Base-by-base conservation (phyloP, 108 stramenopile genomes). In the Thalassiosira profunda region DNA sequence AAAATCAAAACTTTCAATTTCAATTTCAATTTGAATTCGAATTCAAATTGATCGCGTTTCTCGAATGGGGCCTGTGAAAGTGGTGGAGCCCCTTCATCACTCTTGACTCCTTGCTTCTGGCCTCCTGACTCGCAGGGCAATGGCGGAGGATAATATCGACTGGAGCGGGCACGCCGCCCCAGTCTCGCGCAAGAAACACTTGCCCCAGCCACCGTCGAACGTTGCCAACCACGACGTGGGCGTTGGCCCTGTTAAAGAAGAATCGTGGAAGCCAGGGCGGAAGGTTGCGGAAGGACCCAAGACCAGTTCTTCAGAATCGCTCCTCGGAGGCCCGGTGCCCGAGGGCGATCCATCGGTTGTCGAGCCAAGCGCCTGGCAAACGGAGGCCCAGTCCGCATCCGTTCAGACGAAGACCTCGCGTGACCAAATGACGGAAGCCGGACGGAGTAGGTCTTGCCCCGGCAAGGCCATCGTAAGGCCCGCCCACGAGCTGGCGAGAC, bases 101-200 rank as follows among this genome's bases (percentile, higher is more conserved):
- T n/a, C n/a, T n/a, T n/a, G n/a, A n/a, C n/a, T n/a, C n/a, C n/a
- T n/a, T n/a, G n/a, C n/a, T n/a, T n/a, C n/a, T n/a, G n/a, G n/a
- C n/a, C n/a, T n/a, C n/a, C n/a, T n/a, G n/a, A n/a, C n/a, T n/a
- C n/a, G n/a, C n/a, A 48, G 41, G 71, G 31, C 2, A 8, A 52
- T 3, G 35, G 26, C 6, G 63, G 33, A 11, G 68, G 30, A 17
- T 57, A 43, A 76, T 51, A 79, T 79, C 14, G 84, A 85, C 38
- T 85, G 84, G 84, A 70, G 72, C n/a, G 84, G 84, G 10, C 64
- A 45, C 40, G 74, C 76, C 6, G 14, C 72, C 7, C 23, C 52
- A 0, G 28, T 47, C 20, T 29, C 52, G 41, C 61, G 60, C 23
- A 67, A 74, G 40, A 67, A 63, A 43, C 82, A 83, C 43, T 43